Base-by-base conservation (phyloP, 768 basidiomycete species). In the Calocera cornea region DNA sequence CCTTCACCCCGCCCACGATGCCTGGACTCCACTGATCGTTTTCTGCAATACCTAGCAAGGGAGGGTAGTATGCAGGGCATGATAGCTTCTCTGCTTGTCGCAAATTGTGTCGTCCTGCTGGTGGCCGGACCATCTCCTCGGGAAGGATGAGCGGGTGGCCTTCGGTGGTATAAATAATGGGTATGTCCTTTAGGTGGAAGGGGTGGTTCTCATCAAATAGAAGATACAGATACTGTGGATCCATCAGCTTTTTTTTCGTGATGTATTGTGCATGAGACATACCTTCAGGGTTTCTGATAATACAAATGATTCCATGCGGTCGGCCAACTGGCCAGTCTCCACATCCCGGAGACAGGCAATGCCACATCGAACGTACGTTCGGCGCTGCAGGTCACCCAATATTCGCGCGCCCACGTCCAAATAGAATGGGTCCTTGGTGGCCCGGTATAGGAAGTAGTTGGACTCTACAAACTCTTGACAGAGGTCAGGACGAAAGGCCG, bases 301-400 rank as follows among this genome's bases (percentile, higher is more conserved):
- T n/a, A 86, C 86, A 75, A 98, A 99, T 2, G 90, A 92, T 76
- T 98, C 97, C 97, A 98, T 98, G 68, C 95, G 84, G 73, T 98
- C 92, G 70, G 95, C 92, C 19, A 84, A 84, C 72, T 85, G 80
- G 71, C 91, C 89, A 34, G 81, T 86, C 44, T 87, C 81, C 1
- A 97, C 82, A 76, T 97, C 89, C 70, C 82, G 80, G 67, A 98
- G 86, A 8, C 90, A 87, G 3, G 89, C 83, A 50, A 98, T 80
- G 1, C 95, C 95, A 74, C 95, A 98, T 12, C 84, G 81, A 2
- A 94, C 92, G 76, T 87, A 90, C 19, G 91, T 81, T 60, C 93
- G 83, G 11, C 81, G 78, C 24, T 78, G 82, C 33, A 98, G 75
- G 74, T 98, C 95, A 66, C 79, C 80, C 34, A 98, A 77, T 33